Evolutionary conservation across 768 basidiomycete genomes (phyloP), one percentile per base, ranked within the genome.

Genomic region (Leccinum pellstonianum): DNA sequence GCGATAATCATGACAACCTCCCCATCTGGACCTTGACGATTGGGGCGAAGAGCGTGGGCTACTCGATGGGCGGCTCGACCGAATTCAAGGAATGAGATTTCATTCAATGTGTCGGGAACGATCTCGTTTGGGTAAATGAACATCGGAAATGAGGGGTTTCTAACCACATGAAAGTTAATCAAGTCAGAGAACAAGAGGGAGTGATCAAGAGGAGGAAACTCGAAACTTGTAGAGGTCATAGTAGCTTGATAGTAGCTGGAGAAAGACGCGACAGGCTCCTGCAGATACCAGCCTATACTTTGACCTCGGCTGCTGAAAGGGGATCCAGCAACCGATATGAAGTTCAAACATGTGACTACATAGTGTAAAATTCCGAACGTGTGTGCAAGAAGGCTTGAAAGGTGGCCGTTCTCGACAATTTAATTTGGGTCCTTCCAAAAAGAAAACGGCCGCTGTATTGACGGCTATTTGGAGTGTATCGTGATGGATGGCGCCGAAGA

Each of bases 21-120:
- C 6, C 54, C 61, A 2, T 64, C 72, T 15, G 38, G 17, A 29
- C 64, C 68, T 52, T 53, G 27, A 6, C 75, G 73, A 5, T 62
- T 64, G 12, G 79, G 79, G 5, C 77, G 71, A 38, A 82, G 59
- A 23, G 62, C 57, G 59, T 80, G 79, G 0, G 81, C 80, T 7
- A 76, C 71, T 27, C 73, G 66, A 48, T 73, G 73, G 54, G 64
- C 52, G 3, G 72, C 71, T 19, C 65, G 64, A 52, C 66, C 64
- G 49, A 73, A 73, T 54, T 73, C 73, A 31, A 66, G 64, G 33
- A 65, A 64, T 6, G 66, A 62, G 23, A 74, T 63, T 38, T 66
- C 64, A 17, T 57, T 33, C 70, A 57, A 25, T 1, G 54, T 52
- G 25, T 56, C 50, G 1, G 65, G 48, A 62, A 9, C 17, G 29